Evolutionary conservation across 495 filamentous ascomycete species (phyloP), one percentile per base, ranked within the genome.

Genomic region (Ramalina intermedia): DNA sequence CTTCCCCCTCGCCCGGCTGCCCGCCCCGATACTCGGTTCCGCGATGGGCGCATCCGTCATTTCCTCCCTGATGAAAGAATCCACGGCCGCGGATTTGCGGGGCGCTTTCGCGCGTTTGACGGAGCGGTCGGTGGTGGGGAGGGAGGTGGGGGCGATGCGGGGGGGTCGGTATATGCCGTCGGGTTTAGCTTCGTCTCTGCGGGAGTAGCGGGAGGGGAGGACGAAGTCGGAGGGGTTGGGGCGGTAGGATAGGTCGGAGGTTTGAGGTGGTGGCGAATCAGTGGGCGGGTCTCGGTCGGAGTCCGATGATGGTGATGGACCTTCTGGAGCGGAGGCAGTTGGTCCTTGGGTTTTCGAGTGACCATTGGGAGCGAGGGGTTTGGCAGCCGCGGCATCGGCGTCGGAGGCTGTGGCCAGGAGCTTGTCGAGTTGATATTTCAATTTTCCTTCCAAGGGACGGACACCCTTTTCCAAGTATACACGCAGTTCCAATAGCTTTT

Each of bases 391-490:
- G 54, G 69, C 56, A 38, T 82, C 78, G 0, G 77, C 76, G 55
- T 91, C 85, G 51, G 89, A 84, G 39, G 86, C 87, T 0, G 86
- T 84, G 48, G 85, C 84, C 20, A 98, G 70, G 17, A 95, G 83
- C 60, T 90, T 90, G 61, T 91, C 86, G 54, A 93, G 80, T 61
- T 91, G 84, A 64, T 90, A 93, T 51, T 84, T 85, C 39, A 94
- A 62, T 37, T 84, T 81, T 38, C 76, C 74, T 61, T 98, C 91
- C n/a, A 96, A 66, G 1, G 90, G 89, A 20, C 82, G 75, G 4
- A 94, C 83, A 44, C 93, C 93, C 58, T 84, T 87, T 56, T 96
- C 91, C 7, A 96, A 70, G 58, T 88, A 95, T 2, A 94, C 69
- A 12, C 88, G 75, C 37, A 94, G 69, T 63, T 94, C 87, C 20